Percentiles rank a stretch among this genome's conserved stretches.
Evolutionary conservation across 768 basidiomycete species (phyloP).

Genomic region (Pisolithus marmoratus): DNA sequence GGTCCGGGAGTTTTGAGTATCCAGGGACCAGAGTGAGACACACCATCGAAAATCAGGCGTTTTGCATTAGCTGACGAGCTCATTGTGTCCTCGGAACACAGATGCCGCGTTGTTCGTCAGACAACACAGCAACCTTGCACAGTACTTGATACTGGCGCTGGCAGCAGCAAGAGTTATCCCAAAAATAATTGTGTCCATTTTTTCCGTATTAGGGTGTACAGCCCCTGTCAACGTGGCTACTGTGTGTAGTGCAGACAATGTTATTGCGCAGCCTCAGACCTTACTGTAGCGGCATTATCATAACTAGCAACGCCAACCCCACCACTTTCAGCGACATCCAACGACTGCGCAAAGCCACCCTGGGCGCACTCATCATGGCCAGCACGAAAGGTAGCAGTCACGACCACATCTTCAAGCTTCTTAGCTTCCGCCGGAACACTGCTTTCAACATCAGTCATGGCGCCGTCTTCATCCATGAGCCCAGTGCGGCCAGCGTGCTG

Average conservation of each 20-base stretch:
- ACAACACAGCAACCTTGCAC: too few species aligned
- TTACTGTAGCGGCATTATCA: background rate
- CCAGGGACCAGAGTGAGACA: slow-evolving; percentile 4
- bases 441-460: background rate
- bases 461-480: background rate
- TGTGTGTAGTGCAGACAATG: background rate
- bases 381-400: too few species aligned
- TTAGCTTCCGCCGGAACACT: background rate
- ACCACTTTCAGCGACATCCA: background rate
- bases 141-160: too few species aligned
- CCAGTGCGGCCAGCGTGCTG: background rate
- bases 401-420: too few species aligned
- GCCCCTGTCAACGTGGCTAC: background rate
- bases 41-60: slow-evolving; percentile 43
- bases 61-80: slow-evolving; percentile 31
- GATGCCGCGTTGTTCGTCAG: too few species aligned
- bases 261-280: background rate
- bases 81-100: background rate
- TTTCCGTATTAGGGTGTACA: background rate
- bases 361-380: background rate
- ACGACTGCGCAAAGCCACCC: background rate
- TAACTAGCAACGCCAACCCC: background rate
- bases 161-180: background rate
- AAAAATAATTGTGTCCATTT: background rate
- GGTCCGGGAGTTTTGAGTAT: background rate